Percentiles rank a stretch among this genome's conserved stretches.
Conservation (phyloP, 2,329 filamentous ascomycete species). For the Malbranchea cinnamomea region DNA sequence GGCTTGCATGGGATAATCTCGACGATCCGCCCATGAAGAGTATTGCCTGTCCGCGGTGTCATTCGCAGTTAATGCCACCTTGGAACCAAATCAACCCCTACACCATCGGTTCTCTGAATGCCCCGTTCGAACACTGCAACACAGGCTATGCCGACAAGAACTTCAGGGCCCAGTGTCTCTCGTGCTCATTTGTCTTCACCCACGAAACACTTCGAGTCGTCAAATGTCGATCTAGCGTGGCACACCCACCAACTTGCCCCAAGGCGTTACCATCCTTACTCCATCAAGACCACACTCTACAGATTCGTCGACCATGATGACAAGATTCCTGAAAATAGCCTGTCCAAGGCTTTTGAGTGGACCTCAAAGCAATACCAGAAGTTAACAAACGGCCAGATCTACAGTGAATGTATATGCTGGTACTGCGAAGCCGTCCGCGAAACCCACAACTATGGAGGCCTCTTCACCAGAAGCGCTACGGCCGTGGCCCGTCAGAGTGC, state of each 20-base stretch:
- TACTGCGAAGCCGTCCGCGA: slow-evolving; percentile 62
- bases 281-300: slow-evolving; percentile 25
- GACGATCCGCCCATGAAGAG: slow-evolving; percentile 35
- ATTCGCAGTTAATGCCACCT: slow-evolving; percentile 27
- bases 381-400: slow-evolving; percentile 46
- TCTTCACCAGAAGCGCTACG: slow-evolving; percentile 27
- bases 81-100: slow-evolving; percentile 41
- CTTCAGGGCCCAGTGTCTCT: slow-evolving; percentile 36
- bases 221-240: slow-evolving; percentile 32
- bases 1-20: slow-evolving; percentile 44
- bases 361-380: slow-evolving; percentile 57
- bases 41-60: slow-evolving; percentile 44
- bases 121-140: slow-evolving; percentile 14
- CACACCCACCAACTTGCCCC: slow-evolving; percentile 67
- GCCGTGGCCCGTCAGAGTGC: slow-evolving; percentile 37
- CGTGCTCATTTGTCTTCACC: slow-evolving; percentile 37
- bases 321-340: slow-evolving; percentile 55
- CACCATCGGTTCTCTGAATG: slow-evolving; percentile 12
- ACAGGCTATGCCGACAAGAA: slow-evolving; percentile 25
- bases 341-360: slow-evolving; percentile 54
- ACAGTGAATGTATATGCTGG: slow-evolving; percentile 68
- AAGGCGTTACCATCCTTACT: slow-evolving; percentile 45
- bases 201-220: slow-evolving; percentile 45
- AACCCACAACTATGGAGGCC: slow-evolving; percentile 34
- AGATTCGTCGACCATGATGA: slow-evolving; percentile 71